Evolutionary conservation across 306 rosid species (phyloP).

Genomic region (Quercus bicolor): DNA sequence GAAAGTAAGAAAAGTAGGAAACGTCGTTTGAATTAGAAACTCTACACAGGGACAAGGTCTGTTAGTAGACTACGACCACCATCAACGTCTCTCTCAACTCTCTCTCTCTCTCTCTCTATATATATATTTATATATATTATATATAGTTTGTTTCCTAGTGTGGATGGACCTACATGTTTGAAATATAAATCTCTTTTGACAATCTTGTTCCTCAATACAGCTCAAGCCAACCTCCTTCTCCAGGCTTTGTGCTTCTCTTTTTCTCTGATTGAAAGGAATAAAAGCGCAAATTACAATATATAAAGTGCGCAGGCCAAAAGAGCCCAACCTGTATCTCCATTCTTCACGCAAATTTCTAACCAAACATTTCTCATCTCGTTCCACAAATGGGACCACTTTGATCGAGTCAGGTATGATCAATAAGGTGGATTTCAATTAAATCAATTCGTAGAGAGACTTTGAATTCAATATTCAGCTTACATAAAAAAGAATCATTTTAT

Average conservation of each 20-base stretch:
- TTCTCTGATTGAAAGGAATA: background rate
- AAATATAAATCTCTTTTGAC: conserved; percentile 26
- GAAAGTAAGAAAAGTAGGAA: background rate
- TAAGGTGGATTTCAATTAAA: background rate
- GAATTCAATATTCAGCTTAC: background rate
- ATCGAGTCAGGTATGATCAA: background rate
- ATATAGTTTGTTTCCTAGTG: conserved; percentile 1
- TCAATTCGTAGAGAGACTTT: background rate
- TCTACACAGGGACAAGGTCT: background rate
- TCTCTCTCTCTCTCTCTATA: background rate
- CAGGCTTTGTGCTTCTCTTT: conserved; percentile 14
- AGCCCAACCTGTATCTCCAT: background rate
- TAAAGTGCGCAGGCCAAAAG: conserved; percentile 1
- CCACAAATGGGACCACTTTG: background rate
- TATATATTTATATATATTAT: background rate
- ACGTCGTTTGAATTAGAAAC: too few species aligned
- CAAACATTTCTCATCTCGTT: background rate
- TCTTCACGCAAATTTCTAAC: conserved; percentile 4
- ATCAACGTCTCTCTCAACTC: background rate
- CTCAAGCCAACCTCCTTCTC: conserved; percentile 33
- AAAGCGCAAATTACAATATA: background rate
- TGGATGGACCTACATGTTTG: conserved; percentile 38
- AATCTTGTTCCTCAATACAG: conserved; percentile 30
- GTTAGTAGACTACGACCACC: conserved; percentile 6
- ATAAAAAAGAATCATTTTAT: too few species aligned